Percentiles rank a stretch among this genome's conserved stretches.
Evolutionary conservation across 306 rosid genomes (phyloP).

Genomic region (Castanopsis chinensis): DNA sequence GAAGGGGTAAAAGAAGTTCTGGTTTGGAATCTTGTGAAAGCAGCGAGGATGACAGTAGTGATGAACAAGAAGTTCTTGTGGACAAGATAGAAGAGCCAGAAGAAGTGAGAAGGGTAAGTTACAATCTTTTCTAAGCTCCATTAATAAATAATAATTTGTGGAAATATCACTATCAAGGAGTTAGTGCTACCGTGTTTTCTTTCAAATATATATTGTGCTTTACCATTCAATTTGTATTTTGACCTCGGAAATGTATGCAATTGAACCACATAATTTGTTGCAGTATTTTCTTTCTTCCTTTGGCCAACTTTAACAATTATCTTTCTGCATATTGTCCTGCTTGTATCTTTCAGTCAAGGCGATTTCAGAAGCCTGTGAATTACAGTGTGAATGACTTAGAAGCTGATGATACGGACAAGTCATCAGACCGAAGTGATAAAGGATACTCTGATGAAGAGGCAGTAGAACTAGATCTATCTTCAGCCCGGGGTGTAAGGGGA

Average conservation of each 20-base stretch:
- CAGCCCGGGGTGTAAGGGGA: slow-evolving; percentile 6
- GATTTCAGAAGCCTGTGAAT: slow-evolving; percentile 58
- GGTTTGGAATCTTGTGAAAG: slow-evolving; percentile 33
- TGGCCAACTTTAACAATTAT: slow-evolving; percentile 3
- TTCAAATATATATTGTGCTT: not conserved
- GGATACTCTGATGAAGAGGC: slow-evolving; percentile 24
- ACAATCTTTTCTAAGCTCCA: slow-evolving; percentile 1
- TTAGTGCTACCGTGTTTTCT: not conserved
- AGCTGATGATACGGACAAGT: slow-evolving; percentile 38
- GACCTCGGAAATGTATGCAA: not conserved
- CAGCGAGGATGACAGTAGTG: slow-evolving; percentile 35
- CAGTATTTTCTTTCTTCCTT: not conserved
- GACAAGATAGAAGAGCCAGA: slow-evolving; percentile 29
- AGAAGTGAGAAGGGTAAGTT: slow-evolving; percentile 65
- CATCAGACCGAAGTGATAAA: slow-evolving; percentile 32
- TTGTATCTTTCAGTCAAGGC: slow-evolving; percentile 53
- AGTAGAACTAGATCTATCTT: slow-evolving; percentile 20
- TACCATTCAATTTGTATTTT: not conserved
- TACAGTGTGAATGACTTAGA: slow-evolving; percentile 44
- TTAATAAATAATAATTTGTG: slow-evolving; percentile 8
- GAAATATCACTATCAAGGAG: not conserved
- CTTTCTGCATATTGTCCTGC: slow-evolving; percentile 13
- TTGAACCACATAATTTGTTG: not conserved
- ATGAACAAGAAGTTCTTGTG: slow-evolving; percentile 31
- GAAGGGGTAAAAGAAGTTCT: slow-evolving; percentile 42